These are phyloP conservation scores for Pseudohalonectria lignicola DNA, from an alignment of 2,329 filamentous ascomycete genomes.

Conservation along the genomic window DNA sequence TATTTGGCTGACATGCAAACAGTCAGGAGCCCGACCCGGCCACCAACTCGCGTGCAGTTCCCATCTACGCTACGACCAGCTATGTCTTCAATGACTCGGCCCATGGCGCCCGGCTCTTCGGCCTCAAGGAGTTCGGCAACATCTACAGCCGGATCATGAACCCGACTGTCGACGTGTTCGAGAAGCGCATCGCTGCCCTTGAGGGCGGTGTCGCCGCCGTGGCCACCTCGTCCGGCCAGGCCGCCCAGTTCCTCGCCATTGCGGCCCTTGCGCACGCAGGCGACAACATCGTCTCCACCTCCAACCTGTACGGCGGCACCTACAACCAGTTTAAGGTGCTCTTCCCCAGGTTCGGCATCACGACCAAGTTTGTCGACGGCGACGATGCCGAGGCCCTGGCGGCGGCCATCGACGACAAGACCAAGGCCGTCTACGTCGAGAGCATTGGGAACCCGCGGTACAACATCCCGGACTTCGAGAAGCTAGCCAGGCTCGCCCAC, in stretches of 20 bases:
- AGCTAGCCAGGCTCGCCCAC: conserved; percentile 70
- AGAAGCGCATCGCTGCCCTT: conserved; percentile 90
- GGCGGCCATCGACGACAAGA: conserved; percentile 79
- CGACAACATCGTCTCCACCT: conserved; percentile 88
- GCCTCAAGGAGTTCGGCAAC: conserved; percentile 93
- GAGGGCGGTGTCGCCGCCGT: conserved; percentile 86
- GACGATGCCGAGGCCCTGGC: conserved; percentile 72
- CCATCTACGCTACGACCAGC: conserved; percentile 93
- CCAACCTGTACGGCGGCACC: conserved; percentile 86
- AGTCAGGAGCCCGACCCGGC: conserved; percentile 71
- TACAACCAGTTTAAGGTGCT: conserved; percentile 97
- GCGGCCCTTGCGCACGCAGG: conserved; percentile 73
- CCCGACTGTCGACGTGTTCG: conserved; percentile 90
- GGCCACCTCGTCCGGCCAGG: conserved; percentile 75
- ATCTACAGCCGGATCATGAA: conserved; percentile 98
- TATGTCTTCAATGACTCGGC: conserved; percentile 93
- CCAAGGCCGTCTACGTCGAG: conserved; percentile 86
- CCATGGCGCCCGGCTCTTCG: conserved; percentile 88
- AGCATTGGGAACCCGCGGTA: conserved; percentile 90
- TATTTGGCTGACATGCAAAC: conserved; percentile 8
- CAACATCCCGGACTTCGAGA: conserved; percentile 85
- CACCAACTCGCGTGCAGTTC: conserved; percentile 83
- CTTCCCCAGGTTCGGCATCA: conserved; percentile 75
- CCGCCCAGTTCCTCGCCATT: conserved; percentile 87
- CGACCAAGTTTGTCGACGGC: conserved; percentile 76